Evolutionary conservation across 768 basidiomycete species (phyloP), one percentile per base, ranked within the genome.

Genomic region (Psilocybe cyanescens): DNA sequence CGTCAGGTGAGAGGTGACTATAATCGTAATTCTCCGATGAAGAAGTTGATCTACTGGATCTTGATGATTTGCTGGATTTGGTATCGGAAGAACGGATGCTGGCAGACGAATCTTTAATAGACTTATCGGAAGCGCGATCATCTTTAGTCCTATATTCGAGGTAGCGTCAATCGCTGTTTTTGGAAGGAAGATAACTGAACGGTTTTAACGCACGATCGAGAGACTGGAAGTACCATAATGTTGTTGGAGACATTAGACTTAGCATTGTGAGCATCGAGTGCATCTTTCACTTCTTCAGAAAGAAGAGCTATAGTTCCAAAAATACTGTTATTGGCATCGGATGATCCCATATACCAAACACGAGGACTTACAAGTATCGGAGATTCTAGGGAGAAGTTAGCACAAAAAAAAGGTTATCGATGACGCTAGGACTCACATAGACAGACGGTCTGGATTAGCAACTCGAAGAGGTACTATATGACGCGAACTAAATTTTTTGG

Each of bases 361-460:
- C 17, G 41, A 39, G 45, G 35, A 60, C 67, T 57, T 61, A 70
- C 70, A 63, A 48, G 55, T 60, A 39, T 68, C 67, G 30, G 71
- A 69, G 33, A 72, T 46, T 57, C 71, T 72, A 56, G 8, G 44
- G 54, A 33, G 8, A 28, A 44, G 55, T 72, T 29, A 70, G 65
- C 16, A 28, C 16, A 64, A 39, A 37, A 17, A 19, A 61, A 65
- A 57, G 14, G 39, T 16, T 16, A 16, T n/a, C 6, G 35, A 50
- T 14, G 46, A 41, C n/a, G 24, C 28, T 29, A 4, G 29, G 37
- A 67, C 76, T 56, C 66, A 80, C 81, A 75, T 69, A 31, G 77
- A 78, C 51, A 75, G 60, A 30, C 74, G 74, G 68, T 82, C 79
- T 37, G 81, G 80, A 65, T 82, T 74, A 6, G 71, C 75, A 16